Evolutionary conservation across 345 rosid genomes (phyloP).

Genomic region (Hibiscus mutabilis): DNA sequence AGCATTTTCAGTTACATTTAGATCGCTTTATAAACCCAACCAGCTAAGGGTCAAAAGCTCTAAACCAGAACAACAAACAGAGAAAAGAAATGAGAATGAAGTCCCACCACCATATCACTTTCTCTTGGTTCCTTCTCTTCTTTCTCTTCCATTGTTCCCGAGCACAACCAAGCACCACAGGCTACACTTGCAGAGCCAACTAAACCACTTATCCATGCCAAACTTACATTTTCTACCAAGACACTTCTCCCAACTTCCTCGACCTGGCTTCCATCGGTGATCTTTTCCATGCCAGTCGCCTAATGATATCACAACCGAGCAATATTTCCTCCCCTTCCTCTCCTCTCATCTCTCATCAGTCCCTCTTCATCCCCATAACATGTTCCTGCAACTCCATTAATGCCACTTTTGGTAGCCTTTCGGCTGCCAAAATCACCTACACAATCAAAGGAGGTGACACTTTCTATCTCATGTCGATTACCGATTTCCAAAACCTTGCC

Average conservation of each 20-base stretch:
- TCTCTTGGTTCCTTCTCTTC: slow-evolving; percentile 23
- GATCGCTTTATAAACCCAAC: not conserved
- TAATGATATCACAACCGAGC: slow-evolving; percentile 51
- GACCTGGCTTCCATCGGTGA: slow-evolving; percentile 57
- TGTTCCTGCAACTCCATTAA: slow-evolving; percentile 50
- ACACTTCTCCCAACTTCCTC: slow-evolving; percentile 33
- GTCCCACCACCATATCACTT: slow-evolving; percentile 6
- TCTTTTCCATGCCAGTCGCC: slow-evolving; percentile 54
- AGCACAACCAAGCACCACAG: slow-evolving; percentile 39
- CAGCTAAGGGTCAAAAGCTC: not conserved
- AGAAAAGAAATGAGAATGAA: slow-evolving; percentile 17
- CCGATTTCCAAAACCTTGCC: slow-evolving; percentile 39
- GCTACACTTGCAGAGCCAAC: slow-evolving; percentile 33
- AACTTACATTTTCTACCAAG: slow-evolving; percentile 50
- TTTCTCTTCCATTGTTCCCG: slow-evolving; percentile 6
- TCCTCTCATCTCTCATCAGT: slow-evolving; percentile 36
- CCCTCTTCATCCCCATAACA: slow-evolving; percentile 51
- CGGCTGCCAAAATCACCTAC: slow-evolving; percentile 43
- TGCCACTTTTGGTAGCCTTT: slow-evolving; percentile 21
- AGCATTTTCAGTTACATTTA: not conserved
- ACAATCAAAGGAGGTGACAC: slow-evolving; percentile 39
- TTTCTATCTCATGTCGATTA: slow-evolving; percentile 33
- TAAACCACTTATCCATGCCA: slow-evolving; percentile 46
- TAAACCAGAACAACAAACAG: not conserved
- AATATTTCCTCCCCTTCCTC: slow-evolving; percentile 50